A percentile compares a stretch with the other conserved stretches of the same genome.
Evolutionary conservation across 2,329 filamentous ascomycete species (phyloP).

Genomic region (Zymoseptoria tritici): DNA sequence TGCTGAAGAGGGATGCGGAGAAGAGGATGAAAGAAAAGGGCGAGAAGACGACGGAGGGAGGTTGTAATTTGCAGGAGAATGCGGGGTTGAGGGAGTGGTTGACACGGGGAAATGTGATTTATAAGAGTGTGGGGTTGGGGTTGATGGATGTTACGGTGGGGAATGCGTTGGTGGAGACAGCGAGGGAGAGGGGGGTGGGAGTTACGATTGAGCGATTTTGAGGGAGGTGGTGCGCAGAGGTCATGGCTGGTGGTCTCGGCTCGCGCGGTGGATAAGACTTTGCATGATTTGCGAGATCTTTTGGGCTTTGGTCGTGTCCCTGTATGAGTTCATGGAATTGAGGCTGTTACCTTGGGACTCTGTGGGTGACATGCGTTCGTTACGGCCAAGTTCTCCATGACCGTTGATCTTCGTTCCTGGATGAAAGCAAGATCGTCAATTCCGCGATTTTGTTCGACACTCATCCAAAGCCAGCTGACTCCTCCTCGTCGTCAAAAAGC

Average conservation of each 20-base stretch:
- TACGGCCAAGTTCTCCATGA: too few species aligned
- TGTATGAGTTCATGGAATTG: not conserved
- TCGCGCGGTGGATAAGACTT: too few species aligned
- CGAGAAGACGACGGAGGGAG: constrained; percentile 14
- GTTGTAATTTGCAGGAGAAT: constrained; percentile 30
- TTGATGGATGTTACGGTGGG: constrained; percentile 63
- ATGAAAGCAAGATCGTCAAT: too few species aligned
- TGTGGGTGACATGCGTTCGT: too few species aligned
- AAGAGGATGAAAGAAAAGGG: constrained; percentile 24
- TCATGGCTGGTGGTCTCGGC: too few species aligned
- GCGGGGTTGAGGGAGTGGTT: constrained; percentile 46
- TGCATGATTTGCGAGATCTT: too few species aligned
- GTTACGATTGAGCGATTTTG: constrained; percentile 45
- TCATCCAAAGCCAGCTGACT: too few species aligned
- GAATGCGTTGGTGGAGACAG: constrained; percentile 49
- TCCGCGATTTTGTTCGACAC: too few species aligned
- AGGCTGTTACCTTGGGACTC: too few species aligned
- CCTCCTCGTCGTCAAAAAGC: too few species aligned
- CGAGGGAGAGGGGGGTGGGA: constrained; percentile 49
- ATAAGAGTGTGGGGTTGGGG: constrained; percentile 61
- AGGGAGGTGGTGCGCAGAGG: not conserved
- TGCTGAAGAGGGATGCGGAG: constrained; percentile 51
- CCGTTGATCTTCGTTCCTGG: too few species aligned
- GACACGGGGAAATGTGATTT: constrained; percentile 57
- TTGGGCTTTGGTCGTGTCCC: not conserved